These are phyloP conservation scores for Hanseniaspora gamundiae DNA, from an alignment of 1,139 yeast genomes.

Conservation along the genomic window DNA sequence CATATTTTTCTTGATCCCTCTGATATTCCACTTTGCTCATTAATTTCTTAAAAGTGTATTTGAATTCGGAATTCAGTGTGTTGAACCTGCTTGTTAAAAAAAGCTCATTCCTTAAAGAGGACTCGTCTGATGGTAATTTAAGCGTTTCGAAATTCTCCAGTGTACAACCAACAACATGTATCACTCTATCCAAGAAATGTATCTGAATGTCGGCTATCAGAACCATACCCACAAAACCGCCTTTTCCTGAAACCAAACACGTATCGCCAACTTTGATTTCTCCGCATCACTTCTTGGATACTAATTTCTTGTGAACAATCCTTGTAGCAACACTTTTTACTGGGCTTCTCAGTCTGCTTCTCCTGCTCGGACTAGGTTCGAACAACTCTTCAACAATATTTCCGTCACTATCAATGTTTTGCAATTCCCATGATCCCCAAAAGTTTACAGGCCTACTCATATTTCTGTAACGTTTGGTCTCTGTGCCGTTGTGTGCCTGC, in stretches of 20 bases:
- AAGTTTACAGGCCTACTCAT: neutral
- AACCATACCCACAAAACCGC: neutral
- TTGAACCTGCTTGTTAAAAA: neutral
- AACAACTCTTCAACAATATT: neutral
- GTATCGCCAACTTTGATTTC: neutral
- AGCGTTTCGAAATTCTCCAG: neutral
- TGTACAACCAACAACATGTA: neutral
- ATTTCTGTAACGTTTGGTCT: no score
- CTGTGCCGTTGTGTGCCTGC: no score
- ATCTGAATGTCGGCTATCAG: neutral
- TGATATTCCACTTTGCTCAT: neutral
- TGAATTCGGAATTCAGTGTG: neutral
- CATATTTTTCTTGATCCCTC: neutral
- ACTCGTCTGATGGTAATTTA: no score
- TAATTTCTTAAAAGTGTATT: neutral
- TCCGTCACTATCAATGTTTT: neutral
- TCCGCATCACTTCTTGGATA: neutral
- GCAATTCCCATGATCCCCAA: neutral
- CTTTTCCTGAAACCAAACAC: neutral
- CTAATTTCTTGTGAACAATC: neutral
- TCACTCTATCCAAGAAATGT: neutral
- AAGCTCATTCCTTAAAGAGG: no score
- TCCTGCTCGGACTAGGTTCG: neutral
- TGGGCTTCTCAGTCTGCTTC: neutral
- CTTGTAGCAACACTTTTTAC: neutral